Conservation (phyloP, 768 basidiomycete genomes). For the Suillus cothurnatus region DNA sequence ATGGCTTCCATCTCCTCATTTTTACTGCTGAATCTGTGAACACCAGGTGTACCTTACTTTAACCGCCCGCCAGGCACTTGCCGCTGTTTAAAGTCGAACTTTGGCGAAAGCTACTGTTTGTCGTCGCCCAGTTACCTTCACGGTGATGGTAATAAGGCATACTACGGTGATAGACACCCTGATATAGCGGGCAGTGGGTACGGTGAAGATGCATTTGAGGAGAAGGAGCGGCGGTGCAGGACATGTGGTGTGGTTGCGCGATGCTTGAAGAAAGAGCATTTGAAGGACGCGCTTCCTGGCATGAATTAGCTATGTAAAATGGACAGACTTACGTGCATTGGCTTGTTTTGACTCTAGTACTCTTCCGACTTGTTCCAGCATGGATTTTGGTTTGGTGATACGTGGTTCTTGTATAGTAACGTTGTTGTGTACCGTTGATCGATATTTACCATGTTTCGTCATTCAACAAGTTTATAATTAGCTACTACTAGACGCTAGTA, state of each 20-base stretch:
- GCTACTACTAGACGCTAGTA: not conserved
- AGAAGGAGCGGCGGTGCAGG: slow-evolving; percentile 16
- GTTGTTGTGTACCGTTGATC: not conserved
- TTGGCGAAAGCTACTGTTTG: not conserved
- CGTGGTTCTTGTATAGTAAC: not conserved
- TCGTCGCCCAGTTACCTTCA: not conserved
- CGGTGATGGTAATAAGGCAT: not conserved
- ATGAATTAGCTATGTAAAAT: not conserved
- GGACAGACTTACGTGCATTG: not conserved
- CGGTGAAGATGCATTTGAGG: slow-evolving; percentile 17
- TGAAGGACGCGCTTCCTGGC: slow-evolving; percentile 23
- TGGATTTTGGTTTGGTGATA: not conserved
- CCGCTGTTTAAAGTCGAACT: not conserved
- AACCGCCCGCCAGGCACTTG: not conserved
- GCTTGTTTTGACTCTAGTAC: not conserved
- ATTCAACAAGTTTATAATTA: not conserved
- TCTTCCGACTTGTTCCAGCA: not conserved
- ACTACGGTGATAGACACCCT: not conserved
- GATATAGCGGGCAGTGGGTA: not conserved
- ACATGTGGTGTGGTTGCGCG: slow-evolving; percentile 21
- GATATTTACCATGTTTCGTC: not conserved
- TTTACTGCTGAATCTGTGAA: not conserved
- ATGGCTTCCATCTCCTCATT: not conserved
- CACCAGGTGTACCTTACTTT: not conserved
- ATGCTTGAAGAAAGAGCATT: slow-evolving; percentile 24